Percentiles rank a stretch among this genome's conserved stretches.
phyloP scores from a whole-genome alignment of 768 basidiomycete species.

The Pholiota microspora region DNA sequence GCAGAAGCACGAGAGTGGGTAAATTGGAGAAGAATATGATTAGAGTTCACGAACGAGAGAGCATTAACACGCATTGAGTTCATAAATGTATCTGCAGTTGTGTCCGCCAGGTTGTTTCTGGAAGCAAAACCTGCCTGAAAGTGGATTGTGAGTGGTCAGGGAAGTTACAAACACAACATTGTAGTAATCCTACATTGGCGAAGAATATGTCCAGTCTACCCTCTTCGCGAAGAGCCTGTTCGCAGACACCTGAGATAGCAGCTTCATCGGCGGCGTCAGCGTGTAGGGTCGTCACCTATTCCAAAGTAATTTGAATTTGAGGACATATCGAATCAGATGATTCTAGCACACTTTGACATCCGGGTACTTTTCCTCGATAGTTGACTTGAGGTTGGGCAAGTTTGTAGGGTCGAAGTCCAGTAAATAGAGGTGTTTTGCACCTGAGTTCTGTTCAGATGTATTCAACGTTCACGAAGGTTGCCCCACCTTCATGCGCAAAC shows the following conservation, averaged over 20 bases:
- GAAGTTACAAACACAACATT: neutral
- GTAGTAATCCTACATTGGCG: conserved; percentile 66
- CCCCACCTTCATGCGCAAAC: conserved; percentile 76
- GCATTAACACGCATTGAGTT: conserved; percentile 76
- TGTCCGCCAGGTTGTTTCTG: conserved; percentile 42
- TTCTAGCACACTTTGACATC: conserved; percentile 67
- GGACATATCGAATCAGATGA: neutral
- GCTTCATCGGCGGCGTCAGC: conserved; percentile 84
- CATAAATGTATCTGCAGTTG: conserved; percentile 66
- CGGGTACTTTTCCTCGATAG: conserved; percentile 65
- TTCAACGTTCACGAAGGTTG: neutral
- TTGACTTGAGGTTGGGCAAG: conserved; percentile 67
- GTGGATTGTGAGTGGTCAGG: neutral
- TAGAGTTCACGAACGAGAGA: conserved; percentile 40
- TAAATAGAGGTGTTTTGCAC: conserved; percentile 75
- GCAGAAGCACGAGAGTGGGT: neutral
- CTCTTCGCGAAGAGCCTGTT: conserved; percentile 74
- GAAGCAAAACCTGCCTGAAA: conserved; percentile 67
- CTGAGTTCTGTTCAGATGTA: conserved; percentile 32
- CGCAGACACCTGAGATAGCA: conserved; percentile 66
- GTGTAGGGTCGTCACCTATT: conserved; percentile 70
- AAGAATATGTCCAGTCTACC: conserved; percentile 92
- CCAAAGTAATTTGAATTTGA: neutral
- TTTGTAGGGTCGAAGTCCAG: conserved; percentile 67
- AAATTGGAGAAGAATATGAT: neutral